Base-by-base conservation (phyloP, 176 grass and related monocot genomes). In the Aechmea fasciata region DNA sequence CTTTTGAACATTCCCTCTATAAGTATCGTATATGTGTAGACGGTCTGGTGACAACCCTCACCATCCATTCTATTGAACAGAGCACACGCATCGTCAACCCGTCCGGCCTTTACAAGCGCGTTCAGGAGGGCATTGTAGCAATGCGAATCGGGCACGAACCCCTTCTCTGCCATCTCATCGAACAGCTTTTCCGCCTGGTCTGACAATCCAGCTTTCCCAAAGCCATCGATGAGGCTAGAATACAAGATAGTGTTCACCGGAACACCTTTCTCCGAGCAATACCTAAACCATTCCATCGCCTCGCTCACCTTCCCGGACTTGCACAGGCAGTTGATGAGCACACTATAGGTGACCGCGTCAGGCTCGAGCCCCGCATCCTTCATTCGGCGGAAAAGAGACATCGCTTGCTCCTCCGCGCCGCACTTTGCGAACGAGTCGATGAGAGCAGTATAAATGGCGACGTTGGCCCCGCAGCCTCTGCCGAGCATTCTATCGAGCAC, bases 1-100 rank as follows among this genome's bases (percentile, higher is more conserved):
- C 88, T 81, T 70, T 80, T 90, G 77, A 93, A 99, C 71, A 99
- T 62, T 62, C 86, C 87, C 79, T 99, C 88, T 18, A 90, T 93
- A 23, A 99, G 71, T 61, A 83, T 81, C 50, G 84, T 85, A 52
- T 90, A 97, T 10, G 94, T 97, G 84, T 92, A 87, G 63, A 97
- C 74, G 1, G 94, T 97, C 57, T 84, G 89, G 69, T 87, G 84
- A 53, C 86, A 85, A 0, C 94, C 94, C 81, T 90, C 86, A 1
- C 12, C 75, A 78, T 92, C 94, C 89, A 93, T 97, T 74, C 79
- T 85, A 66, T 83, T 90, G 75, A 83, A 87, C 57, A 92, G 55
- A 63, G 78, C 84, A 64, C 87, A 88, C 1, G 89, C 94, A 74
- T 85, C 87, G 13, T 85, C 74, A 2, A 77, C 69, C 75, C 72